These are phyloP conservation scores for Phyllosticta citrichinensis DNA, from an alignment of 2,329 filamentous ascomycete genomes.

Conservation along the genomic window DNA sequence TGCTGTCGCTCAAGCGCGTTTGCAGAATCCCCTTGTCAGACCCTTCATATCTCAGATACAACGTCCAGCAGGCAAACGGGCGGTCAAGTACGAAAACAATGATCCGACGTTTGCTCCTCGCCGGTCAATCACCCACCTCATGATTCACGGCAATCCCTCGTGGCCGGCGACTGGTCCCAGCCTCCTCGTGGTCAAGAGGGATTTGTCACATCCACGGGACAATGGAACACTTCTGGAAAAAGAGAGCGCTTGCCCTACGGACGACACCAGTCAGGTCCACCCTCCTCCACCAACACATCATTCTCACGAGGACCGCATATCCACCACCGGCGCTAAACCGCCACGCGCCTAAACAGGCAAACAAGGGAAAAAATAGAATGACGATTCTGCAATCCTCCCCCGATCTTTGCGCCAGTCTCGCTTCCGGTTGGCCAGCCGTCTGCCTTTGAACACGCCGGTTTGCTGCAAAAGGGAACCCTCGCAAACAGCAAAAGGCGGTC, in stretches of 20 bases:
- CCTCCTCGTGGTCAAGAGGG: not conserved
- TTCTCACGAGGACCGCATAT: not conserved
- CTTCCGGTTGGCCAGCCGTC: not conserved
- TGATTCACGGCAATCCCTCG: not conserved
- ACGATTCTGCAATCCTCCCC: not conserved
- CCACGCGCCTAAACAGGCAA: not conserved
- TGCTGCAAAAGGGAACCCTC: not conserved
- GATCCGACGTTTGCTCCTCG: not conserved
- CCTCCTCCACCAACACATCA: not conserved
- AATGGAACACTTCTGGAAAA: not conserved
- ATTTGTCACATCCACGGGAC: not conserved
- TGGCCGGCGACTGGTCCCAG: not conserved
- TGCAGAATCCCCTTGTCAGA: not conserved
- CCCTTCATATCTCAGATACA: not conserved
- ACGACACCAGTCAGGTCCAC: not conserved
- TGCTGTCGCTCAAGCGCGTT: not conserved
- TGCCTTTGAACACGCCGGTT: not conserved
- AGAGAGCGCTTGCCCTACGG: not conserved
- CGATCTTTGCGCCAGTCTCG: not conserved
- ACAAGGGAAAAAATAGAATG: not conserved
- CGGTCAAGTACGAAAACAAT: not conserved
- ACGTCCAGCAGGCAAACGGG: not conserved
- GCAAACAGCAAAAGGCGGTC: not conserved
- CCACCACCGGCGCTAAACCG: not conserved
- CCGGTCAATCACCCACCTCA: not conserved